Evolutionary conservation across 169 alveolate genomes (phyloP).

Genomic region (Eimeria falciformis): DNA sequence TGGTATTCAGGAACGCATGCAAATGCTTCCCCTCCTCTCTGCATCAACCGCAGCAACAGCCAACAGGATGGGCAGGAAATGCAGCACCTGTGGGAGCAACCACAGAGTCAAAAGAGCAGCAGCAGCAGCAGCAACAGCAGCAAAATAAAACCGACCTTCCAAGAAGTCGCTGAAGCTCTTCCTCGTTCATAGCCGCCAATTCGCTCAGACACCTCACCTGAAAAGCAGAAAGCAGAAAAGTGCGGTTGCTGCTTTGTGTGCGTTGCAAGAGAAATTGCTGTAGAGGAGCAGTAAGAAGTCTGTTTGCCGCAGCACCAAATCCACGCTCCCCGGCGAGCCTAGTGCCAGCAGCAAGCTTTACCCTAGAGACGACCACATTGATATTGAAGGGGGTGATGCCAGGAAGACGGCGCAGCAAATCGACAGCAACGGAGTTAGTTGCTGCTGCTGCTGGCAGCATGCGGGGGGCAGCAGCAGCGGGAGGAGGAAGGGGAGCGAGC

Average conservation of each 20-base stretch:
- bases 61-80: neutral
- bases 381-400: slow-evolving; percentile 37
- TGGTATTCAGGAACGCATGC: slow-evolving; percentile 27
- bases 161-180: neutral
- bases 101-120: neutral
- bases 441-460: slow-evolving; percentile 41
- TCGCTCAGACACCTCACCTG: slow-evolving; percentile 13
- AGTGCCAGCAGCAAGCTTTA: neutral
- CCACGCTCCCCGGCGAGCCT: neutral
- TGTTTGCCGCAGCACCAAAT: neutral
- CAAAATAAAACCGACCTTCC: neutral
- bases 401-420: slow-evolving; percentile 37
- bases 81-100: slow-evolving; percentile 10
- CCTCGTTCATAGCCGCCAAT: neutral
- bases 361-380: slow-evolving; percentile 33
- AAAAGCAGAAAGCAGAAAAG: neutral
- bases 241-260: neutral
- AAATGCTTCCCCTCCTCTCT: slow-evolving; percentile 56
- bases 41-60: neutral
- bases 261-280: no score
- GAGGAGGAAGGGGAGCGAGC: neutral
- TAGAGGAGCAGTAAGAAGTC: neutral
- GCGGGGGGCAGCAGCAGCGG: neutral
- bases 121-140: neutral
- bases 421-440: slow-evolving; percentile 50